Evolutionary conservation across 1,284 basidiomycete genomes (phyloP).

Genomic region (Irpex sp.): DNA sequence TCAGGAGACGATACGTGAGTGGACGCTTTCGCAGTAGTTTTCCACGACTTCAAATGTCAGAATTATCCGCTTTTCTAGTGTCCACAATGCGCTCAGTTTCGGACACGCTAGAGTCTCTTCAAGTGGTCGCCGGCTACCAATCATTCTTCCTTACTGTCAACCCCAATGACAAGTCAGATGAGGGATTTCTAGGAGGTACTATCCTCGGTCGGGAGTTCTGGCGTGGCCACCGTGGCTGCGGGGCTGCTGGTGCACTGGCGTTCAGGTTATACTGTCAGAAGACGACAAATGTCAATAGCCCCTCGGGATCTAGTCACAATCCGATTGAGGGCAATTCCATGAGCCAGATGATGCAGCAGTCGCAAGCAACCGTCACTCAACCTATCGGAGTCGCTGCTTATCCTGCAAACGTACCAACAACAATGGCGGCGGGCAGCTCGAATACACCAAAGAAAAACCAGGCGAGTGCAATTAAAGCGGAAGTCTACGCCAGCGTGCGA

Average conservation of each 20-base stretch:
- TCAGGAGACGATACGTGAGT: not conserved
- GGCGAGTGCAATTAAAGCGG: constrained; percentile 42
- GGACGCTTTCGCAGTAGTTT: not conserved
- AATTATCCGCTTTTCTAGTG: constrained; percentile 28
- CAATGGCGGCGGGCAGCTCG: not conserved
- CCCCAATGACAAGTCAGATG: constrained; percentile 40
- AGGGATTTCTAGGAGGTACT: constrained; percentile 61
- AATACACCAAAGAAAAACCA: constrained; percentile 25
- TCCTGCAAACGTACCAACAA: not conserved
- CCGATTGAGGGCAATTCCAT: not conserved
- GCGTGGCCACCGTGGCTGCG: constrained; percentile 55
- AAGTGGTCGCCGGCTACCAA: constrained; percentile 45
- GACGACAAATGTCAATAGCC: not conserved
- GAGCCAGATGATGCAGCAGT: not conserved
- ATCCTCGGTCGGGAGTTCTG: constrained; percentile 59
- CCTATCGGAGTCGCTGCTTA: not conserved
- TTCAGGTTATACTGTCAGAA: constrained; percentile 47
- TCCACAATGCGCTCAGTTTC: constrained; percentile 46
- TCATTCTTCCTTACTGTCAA: constrained; percentile 61
- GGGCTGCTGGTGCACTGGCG: constrained; percentile 48
- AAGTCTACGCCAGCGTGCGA: constrained; percentile 51
- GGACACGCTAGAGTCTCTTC: constrained; percentile 46
- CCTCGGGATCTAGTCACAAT: not conserved
- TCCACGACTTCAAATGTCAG: not conserved
- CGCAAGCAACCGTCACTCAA: not conserved